phyloP scores from a whole-genome alignment of 176 grass and related monocot genomes.

The Bromus sterilis region DNA sequence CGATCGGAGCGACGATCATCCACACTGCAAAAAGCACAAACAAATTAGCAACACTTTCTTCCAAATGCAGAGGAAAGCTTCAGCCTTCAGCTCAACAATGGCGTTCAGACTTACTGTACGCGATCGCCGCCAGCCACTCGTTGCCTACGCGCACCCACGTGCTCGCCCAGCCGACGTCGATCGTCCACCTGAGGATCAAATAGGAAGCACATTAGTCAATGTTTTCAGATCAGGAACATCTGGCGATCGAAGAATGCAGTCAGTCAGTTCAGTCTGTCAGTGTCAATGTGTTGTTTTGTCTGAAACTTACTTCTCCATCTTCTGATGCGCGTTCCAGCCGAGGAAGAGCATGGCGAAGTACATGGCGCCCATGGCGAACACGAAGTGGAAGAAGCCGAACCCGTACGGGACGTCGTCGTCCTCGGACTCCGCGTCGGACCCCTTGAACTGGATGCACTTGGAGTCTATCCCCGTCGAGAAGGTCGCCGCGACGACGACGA shows the following conservation, averaged over 20 bases:
- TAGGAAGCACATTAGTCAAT: background rate
- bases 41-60: no score
- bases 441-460: constrained; percentile 86
- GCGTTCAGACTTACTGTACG: constrained; percentile 52
- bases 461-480: constrained; percentile 96
- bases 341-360: constrained; percentile 97
- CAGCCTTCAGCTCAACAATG: background rate
- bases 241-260: background rate
- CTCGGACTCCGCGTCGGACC: constrained; percentile 43
- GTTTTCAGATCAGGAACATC: background rate
- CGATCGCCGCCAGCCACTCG: constrained; percentile 78
- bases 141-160: constrained; percentile 85
- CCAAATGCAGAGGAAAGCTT: background rate
- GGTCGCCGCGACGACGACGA: constrained; percentile 82
- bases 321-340: constrained; percentile 72
- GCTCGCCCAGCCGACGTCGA: constrained; percentile 95
- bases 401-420: constrained; percentile 83
- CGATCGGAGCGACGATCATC: constrained; percentile 14
- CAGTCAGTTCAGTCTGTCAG: background rate
- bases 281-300: background rate
- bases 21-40: background rate
- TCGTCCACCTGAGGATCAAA: constrained; percentile 54
- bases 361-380: constrained; percentile 97
- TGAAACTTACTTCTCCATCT: constrained; percentile 62
- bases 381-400: constrained; percentile 93